Percentiles rank a stretch among this genome's conserved stretches.
Conservation (phyloP, 2,329 filamentous ascomycete species). For the Daldinia eschscholtzii region DNA sequence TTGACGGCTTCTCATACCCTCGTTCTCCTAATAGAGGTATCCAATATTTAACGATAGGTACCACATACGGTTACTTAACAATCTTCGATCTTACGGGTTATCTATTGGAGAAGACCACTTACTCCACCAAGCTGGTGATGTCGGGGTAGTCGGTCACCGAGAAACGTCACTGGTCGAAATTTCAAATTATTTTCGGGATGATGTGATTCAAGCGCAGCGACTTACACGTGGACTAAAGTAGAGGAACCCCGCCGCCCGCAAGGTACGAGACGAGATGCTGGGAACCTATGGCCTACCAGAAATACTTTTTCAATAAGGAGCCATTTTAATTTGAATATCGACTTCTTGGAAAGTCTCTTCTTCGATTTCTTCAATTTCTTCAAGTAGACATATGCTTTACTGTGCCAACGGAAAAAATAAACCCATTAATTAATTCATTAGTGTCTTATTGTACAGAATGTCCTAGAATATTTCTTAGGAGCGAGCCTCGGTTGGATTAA, state of each 20-base stretch:
- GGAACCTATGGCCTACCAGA: neutral
- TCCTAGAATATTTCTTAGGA: neutral
- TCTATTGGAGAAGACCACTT: neutral
- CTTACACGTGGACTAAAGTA: slow-evolving; percentile 14
- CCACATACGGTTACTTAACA: neutral
- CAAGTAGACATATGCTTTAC: neutral
- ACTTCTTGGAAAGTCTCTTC: neutral
- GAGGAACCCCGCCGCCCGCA: slow-evolving; percentile 6
- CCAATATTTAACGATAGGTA: neutral
- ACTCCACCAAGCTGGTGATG: slow-evolving; percentile 24
- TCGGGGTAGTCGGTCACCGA: slow-evolving; percentile 35
- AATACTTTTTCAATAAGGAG: neutral
- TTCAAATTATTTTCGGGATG: slow-evolving; percentile 8
- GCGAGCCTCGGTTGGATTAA: slow-evolving; percentile 36
- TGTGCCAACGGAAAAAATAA: neutral
- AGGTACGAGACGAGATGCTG: slow-evolving; percentile 7
- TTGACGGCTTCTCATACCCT: neutral
- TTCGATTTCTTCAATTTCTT: neutral
- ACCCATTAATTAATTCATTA: neutral
- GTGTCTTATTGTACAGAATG: neutral
- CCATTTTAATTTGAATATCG: neutral
- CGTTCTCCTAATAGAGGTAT: neutral
- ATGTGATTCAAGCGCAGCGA: slow-evolving; percentile 25
- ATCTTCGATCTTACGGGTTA: neutral
- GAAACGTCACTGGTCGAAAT: slow-evolving; percentile 28